phyloP scores from a whole-genome alignment of 2,329 filamentous ascomycete genomes.

The Metarhizium guizhouense region DNA sequence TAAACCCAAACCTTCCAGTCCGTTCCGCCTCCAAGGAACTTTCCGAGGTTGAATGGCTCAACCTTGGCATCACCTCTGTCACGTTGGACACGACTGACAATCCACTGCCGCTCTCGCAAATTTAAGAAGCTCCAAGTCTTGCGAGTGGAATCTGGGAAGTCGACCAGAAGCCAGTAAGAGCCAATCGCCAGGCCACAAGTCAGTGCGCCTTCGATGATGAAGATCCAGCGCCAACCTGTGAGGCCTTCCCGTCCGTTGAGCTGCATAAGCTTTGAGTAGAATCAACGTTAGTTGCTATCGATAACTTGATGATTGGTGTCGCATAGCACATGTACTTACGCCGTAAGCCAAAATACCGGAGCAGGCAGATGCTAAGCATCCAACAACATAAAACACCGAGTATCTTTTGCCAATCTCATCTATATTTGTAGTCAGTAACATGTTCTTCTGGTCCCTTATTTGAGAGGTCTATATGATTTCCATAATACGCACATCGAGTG shows the following conservation, averaged over 20 bases:
- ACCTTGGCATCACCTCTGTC: conserved; percentile 49
- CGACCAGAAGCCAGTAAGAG: conserved; percentile 51
- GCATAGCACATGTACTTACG: conserved; percentile 20
- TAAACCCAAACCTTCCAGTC: conserved; percentile 56
- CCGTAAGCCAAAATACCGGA: conserved; percentile 63
- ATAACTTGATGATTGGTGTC: neutral
- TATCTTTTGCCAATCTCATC: conserved; percentile 64
- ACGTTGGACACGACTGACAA: conserved; percentile 43
- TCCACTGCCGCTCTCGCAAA: conserved; percentile 40
- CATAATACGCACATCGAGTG: conserved; percentile 43
- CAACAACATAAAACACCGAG: conserved; percentile 60
- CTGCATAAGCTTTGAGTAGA: conserved; percentile 43
- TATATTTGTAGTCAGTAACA: conserved; percentile 10
- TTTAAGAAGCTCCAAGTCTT: conserved; percentile 44
- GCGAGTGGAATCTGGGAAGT: conserved; percentile 52
- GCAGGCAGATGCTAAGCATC: conserved; percentile 56
- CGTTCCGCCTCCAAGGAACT: conserved; percentile 35
- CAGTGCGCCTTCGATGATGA: conserved; percentile 44
- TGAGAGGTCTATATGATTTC: neutral
- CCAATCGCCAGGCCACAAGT: conserved; percentile 42
- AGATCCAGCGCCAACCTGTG: conserved; percentile 60
- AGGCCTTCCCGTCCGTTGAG: conserved; percentile 46
- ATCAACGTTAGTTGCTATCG: neutral
- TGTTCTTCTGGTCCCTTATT: neutral
- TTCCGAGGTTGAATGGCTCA: conserved; percentile 39